These are phyloP conservation scores for Candida mesenterica DNA, from an alignment of 1,139 yeast species.

Conservation along the genomic window DNA sequence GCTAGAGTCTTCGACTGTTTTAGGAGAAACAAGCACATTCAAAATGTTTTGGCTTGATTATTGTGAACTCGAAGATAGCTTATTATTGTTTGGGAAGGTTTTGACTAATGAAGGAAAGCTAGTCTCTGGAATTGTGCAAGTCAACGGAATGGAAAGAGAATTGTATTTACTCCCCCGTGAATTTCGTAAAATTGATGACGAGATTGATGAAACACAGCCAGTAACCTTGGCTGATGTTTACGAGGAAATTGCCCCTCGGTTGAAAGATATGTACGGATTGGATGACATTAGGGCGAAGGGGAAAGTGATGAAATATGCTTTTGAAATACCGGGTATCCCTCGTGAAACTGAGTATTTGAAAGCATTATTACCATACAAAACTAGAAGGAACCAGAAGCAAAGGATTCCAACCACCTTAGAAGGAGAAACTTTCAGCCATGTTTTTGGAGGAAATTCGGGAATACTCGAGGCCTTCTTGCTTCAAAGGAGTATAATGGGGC, in stretches of 20 bases:
- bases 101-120: constrained; percentile 55
- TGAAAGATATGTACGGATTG: constrained; percentile 63
- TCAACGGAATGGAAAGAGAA: constrained; percentile 69
- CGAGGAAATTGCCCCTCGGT: constrained; percentile 67
- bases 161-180: constrained; percentile 75
- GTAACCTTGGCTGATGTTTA: constrained; percentile 66
- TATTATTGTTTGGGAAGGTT: constrained; percentile 83
- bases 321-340: constrained; percentile 81
- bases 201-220: constrained; percentile 24
- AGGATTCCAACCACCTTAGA: constrained; percentile 60
- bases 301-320: constrained; percentile 77
- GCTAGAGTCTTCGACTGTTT: constrained; percentile 42
- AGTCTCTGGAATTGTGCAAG: constrained; percentile 77
- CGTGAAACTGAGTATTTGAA: constrained; percentile 78
- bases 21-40: constrained; percentile 40
- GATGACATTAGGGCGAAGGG: constrained; percentile 67
- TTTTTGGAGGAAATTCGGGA: constrained; percentile 75
- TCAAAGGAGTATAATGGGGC: constrained; percentile 89
- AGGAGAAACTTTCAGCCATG: constrained; percentile 75
- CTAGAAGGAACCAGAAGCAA: constrained; percentile 49
- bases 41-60: constrained; percentile 91
- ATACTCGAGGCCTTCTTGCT: constrained; percentile 85
- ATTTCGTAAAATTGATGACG: constrained; percentile 25
- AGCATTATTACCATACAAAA: constrained; percentile 68
- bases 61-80: constrained; percentile 67